phyloP scores from a whole-genome alignment of 345 rosid genomes.

The Citrus hindsii region DNA sequence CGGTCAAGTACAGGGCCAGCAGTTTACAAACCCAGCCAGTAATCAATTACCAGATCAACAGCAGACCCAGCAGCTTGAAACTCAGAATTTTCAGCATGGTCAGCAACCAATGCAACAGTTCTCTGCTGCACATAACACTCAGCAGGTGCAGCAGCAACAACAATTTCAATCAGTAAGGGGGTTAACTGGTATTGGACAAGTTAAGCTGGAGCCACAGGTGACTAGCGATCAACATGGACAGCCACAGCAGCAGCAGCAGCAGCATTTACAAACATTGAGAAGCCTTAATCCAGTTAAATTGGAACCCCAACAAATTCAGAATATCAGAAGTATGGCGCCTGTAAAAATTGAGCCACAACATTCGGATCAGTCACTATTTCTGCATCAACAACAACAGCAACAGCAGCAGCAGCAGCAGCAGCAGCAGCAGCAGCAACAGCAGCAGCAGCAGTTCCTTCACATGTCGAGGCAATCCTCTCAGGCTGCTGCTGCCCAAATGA shows the following conservation, averaged over 20 bases:
- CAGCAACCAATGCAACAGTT: conserved; percentile 73
- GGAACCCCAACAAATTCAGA: conserved; percentile 69
- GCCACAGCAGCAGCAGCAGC: conserved; percentile 54
- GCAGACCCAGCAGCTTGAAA: conserved; percentile 58
- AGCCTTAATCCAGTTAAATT: conserved; percentile 63
- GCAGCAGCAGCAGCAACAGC: conserved; percentile 74
- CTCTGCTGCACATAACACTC: conserved; percentile 41
- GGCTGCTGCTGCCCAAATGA: conserved; percentile 64
- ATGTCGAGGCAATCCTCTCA: conserved; percentile 87
- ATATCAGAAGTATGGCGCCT: conserved; percentile 56
- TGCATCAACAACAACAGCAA: conserved; percentile 80
- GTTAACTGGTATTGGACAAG: conserved; percentile 62
- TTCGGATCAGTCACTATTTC: conserved; percentile 69
- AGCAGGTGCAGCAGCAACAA: conserved; percentile 63
- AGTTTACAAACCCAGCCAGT: conserved; percentile 54
- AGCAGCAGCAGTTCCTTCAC: conserved; percentile 68
- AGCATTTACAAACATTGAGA: conserved; percentile 57
- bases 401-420: conserved; percentile 45
- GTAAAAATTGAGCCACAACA: conserved; percentile 83
- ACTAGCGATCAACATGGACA: conserved; percentile 60
- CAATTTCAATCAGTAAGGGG: conserved; percentile 65
- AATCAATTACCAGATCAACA: conserved; percentile 74
- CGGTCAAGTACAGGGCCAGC: conserved; percentile 77
- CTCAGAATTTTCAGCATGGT: conserved; percentile 71
- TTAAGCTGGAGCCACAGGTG: conserved; percentile 84